Percentiles rank a stretch among this genome's conserved stretches.
Evolutionary conservation across 208 protist species (phyloP).

Genomic region (Trypanosoma avium): DNA sequence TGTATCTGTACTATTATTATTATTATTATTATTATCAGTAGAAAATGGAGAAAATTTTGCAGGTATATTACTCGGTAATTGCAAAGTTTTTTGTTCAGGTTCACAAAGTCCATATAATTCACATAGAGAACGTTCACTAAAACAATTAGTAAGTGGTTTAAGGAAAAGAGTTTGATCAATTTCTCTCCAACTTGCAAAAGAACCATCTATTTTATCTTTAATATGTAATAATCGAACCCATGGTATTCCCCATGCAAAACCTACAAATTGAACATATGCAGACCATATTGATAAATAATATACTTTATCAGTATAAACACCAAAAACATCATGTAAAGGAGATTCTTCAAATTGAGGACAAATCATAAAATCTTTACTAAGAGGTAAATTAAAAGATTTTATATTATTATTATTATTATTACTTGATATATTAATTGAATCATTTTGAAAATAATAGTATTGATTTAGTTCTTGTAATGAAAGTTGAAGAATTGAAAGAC

Average conservation of each 20-base stretch:
- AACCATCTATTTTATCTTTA: not conserved
- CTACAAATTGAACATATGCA: constrained; percentile 46
- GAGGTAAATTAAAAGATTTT: constrained; percentile 5
- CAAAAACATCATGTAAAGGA: constrained; percentile 25
- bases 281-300: constrained; percentile 26
- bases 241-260: constrained; percentile 48
- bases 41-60: too few relatives aligned
- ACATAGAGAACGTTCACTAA: constrained; percentile 5
- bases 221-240: constrained; percentile 30
- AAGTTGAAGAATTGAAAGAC: constrained; percentile 6
- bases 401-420: not conserved
- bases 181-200: not conserved
- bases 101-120: constrained; percentile 20
- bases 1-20: too few relatives aligned
- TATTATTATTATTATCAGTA: too few relatives aligned
- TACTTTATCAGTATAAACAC: constrained; percentile 15
- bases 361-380: constrained; percentile 9
- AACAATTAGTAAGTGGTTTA: constrained; percentile 8
- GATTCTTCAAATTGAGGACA: constrained; percentile 26
- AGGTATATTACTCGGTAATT: too few relatives aligned
- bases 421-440: not conserved
- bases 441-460: constrained; percentile 14
- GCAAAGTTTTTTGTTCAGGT: not conserved
- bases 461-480: constrained; percentile 3
- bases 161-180: not conserved